Base-by-base conservation (phyloP, 768 basidiomycete species). In the Suillus luteus region DNA sequence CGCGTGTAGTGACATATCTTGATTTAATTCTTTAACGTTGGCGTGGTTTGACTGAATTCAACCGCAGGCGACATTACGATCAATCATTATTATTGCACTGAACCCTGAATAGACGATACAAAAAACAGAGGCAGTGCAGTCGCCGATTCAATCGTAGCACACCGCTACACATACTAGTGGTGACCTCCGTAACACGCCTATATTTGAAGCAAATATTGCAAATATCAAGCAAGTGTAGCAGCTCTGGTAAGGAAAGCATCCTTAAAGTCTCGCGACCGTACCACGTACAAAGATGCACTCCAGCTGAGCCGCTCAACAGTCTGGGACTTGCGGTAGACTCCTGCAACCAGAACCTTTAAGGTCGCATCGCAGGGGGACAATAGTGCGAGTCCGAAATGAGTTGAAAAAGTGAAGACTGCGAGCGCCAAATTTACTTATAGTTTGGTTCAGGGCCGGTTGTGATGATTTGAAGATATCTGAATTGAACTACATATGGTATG, bases 311-410 rank as follows among this genome's bases (percentile, higher is more conserved):
- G 44, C 64, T 66, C 49, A 58, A 70, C 5, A 41, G 31, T 75
- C 74, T 76, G 51, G 75, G 74, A 75, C 74, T 62, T 69, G 72
- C 74, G 72, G 74, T 75, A 75, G 74, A 70, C 74, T 75, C 74
- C 74, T 75, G 73, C 73, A 68, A 54, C 59, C 61, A 60, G 38
- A 54, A 55, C n/a, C 52, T 15, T 35, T 22, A 62, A 43, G 40
- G 37, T 49, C 52, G 33, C 2, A 65, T 46, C 64, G 69, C 75
- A 76, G 72, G 75, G 71, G 74, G 74, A 75, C 74, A 75, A 75
- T 76, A 75, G 73, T 76, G 75, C 75, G 66, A 73, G 74, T 75
- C 73, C 73, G 31, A 57, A 72, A 75, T 75, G 71, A 75, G 73
- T 70, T 72, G 62, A 19, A 62, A 55, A 27, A 24, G 46, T 48